These are phyloP conservation scores for Paracoccidioides brasiliensis DNA, from an alignment of 2,329 filamentous ascomycete species.

Conservation along the genomic window DNA sequence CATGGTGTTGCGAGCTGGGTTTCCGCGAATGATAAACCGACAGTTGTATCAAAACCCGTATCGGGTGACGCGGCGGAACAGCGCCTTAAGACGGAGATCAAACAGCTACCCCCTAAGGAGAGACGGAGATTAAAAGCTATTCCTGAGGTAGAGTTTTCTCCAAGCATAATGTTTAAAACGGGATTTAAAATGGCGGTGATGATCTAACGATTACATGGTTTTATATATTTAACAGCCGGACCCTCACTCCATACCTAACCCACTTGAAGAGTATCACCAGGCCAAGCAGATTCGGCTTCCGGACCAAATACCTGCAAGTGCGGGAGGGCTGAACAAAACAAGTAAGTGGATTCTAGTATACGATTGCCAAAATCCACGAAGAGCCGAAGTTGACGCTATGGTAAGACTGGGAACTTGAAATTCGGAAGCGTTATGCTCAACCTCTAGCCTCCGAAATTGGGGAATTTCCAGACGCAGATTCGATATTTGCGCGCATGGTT, in stretches of 20 bases:
- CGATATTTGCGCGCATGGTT: conserved; percentile 47
- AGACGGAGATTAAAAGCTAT: conserved; percentile 45
- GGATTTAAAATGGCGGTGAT: not conserved
- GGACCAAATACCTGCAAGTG: conserved; percentile 53
- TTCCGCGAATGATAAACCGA: conserved; percentile 44
- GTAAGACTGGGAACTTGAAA: conserved; percentile 50
- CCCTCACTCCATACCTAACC: conserved; percentile 20
- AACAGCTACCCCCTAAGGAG: conserved; percentile 48
- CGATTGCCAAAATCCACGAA: not conserved
- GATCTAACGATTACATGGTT: not conserved
- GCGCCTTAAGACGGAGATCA: conserved; percentile 50
- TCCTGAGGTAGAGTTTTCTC: conserved; percentile 30
- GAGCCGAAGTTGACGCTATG: not conserved
- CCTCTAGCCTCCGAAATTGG: conserved; percentile 48
- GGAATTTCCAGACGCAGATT: conserved; percentile 47
- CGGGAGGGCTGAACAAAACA: conserved; percentile 65
- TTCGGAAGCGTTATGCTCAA: conserved; percentile 50
- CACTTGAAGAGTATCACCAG: conserved; percentile 32
- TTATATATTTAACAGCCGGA: conserved; percentile 20
- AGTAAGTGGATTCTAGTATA: conserved; percentile 37
- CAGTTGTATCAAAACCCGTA: conserved; percentile 36
- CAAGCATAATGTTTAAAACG: not conserved
- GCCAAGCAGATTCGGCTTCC: conserved; percentile 39
- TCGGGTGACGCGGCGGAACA: conserved; percentile 50
- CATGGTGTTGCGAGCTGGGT: conserved; percentile 53